A percentile compares a stretch with the other conserved stretches of the same genome.
Conservation (phyloP, 2,329 filamentous ascomycete genomes). For the Aspergillus bombycis region DNA sequence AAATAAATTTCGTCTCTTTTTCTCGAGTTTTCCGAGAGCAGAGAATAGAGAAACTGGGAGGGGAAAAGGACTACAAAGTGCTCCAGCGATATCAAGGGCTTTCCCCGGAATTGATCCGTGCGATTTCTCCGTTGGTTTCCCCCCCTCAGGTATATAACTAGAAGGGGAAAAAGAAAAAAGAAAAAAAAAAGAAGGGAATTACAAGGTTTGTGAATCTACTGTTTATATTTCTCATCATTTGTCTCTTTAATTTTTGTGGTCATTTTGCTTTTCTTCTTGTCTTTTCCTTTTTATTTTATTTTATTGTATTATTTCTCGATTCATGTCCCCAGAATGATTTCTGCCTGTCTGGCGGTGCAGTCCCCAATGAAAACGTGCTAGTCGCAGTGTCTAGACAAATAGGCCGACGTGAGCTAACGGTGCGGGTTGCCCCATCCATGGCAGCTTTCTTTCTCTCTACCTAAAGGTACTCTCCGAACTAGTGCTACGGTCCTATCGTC, state of each 20-base stretch:
- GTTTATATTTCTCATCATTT: too few relatives aligned
- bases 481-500: conserved; percentile 17
- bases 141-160: not conserved
- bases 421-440: conserved; percentile 21
- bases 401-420: conserved; percentile 14
- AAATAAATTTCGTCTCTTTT: not conserved
- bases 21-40: not conserved
- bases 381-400: conserved; percentile 8
- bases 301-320: not conserved
- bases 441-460: conserved; percentile 18
- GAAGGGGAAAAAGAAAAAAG: not conserved
- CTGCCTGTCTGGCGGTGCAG: conserved; percentile 6
- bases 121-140: not conserved
- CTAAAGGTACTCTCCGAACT: conserved; percentile 11
- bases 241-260: not conserved
- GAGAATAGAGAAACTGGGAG: not conserved
- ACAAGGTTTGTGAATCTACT: conserved; percentile 1
- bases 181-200: not conserved
- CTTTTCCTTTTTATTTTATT: not conserved
- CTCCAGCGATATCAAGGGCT: not conserved
- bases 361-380: conserved; percentile 8
- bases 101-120: conserved; percentile 1
- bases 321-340: not conserved
- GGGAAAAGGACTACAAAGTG: not conserved
- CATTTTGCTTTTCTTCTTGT: not conserved